A percentile compares a stretch with the other conserved stretches of the same genome.
Evolutionary conservation across 2,329 filamentous ascomycete genomes (phyloP).

Genomic region (Fusarium sp.): DNA sequence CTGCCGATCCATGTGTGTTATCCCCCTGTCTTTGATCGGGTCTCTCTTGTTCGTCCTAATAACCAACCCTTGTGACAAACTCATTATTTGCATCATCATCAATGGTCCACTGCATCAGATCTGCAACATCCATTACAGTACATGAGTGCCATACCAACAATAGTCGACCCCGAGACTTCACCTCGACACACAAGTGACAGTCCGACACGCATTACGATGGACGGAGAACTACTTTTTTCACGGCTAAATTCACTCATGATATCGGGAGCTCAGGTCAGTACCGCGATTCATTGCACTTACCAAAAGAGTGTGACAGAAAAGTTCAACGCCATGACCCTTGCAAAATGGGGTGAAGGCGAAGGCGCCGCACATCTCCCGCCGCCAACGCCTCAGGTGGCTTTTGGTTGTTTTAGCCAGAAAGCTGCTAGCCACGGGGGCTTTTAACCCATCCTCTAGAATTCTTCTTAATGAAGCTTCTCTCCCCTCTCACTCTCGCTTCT

Average conservation of each 20-base stretch:
- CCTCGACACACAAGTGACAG: neutral
- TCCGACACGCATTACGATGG: neutral
- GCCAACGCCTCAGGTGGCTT: constrained; percentile 39
- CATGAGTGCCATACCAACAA: neutral
- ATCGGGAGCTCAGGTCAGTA: neutral
- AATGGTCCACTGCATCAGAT: constrained; percentile 26
- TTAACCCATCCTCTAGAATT: constrained; percentile 5
- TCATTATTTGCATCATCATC: constrained; percentile 12
- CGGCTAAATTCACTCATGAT: neutral
- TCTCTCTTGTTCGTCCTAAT: constrained; percentile 18
- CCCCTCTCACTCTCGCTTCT: constrained; percentile 19
- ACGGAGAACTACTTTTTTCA: neutral
- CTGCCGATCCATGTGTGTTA: constrained; percentile 34
- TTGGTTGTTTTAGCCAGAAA: constrained; percentile 33
- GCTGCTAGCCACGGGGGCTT: constrained; percentile 17
- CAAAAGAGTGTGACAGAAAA: constrained; percentile 25
- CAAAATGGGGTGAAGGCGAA: constrained; percentile 36
- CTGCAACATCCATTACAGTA: constrained; percentile 23
- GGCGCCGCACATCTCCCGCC: constrained; percentile 41
- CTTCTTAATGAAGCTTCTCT: constrained; percentile 9
- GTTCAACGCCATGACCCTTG: constrained; percentile 30
- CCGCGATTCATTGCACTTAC: constrained; percentile 15
- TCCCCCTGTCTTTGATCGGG: constrained; percentile 41
- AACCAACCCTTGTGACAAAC: constrained; percentile 24
- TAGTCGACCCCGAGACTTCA: neutral